A percentile compares a stretch with the other conserved stretches of the same genome.
Evolutionary conservation across 768 basidiomycete species (phyloP).

Genomic region (Leccinellum rugosiceps): DNA sequence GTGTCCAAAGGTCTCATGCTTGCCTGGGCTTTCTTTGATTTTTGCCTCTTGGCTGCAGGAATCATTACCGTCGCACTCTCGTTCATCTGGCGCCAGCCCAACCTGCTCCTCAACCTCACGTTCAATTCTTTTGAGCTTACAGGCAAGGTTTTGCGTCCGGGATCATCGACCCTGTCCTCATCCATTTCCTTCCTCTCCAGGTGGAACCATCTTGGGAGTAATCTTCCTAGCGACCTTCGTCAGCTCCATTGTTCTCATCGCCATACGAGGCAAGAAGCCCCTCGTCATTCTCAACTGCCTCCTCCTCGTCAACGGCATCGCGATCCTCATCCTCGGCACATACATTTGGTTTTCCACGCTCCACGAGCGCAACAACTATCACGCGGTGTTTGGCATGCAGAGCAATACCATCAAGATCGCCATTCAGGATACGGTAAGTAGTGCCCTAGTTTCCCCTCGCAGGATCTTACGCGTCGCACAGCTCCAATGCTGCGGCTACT

Average conservation of each 20-base stretch:
- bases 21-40: conserved; percentile 70
- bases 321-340: conserved; percentile 62
- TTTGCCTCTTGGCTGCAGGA: conserved; percentile 69
- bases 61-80: conserved; percentile 62
- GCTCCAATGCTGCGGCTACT: conserved; percentile 87
- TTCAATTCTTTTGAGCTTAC: conserved; percentile 55
- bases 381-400: conserved; percentile 49
- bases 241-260: conserved; percentile 67
- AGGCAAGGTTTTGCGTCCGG: conserved; percentile 40
- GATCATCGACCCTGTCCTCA: background rate
- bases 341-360: conserved; percentile 83
- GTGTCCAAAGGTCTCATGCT: conserved; percentile 67
- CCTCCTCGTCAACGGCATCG: conserved; percentile 61
- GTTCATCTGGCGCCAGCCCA: conserved; percentile 63
- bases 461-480: conserved; percentile 28
- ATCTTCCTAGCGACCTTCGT: conserved; percentile 63
- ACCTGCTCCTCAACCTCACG: conserved; percentile 73
- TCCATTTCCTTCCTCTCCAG: conserved; percentile 34
- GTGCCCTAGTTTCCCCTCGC: background rate
- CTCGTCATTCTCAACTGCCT: conserved; percentile 76
- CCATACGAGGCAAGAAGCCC: conserved; percentile 64
- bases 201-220: conserved; percentile 68
- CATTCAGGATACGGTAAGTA: conserved; percentile 71
- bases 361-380: conserved; percentile 65
- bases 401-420: conserved; percentile 44